Evolutionary conservation across 495 filamentous ascomycete species (phyloP).

Genomic region (Cudoniella acicularis): DNA sequence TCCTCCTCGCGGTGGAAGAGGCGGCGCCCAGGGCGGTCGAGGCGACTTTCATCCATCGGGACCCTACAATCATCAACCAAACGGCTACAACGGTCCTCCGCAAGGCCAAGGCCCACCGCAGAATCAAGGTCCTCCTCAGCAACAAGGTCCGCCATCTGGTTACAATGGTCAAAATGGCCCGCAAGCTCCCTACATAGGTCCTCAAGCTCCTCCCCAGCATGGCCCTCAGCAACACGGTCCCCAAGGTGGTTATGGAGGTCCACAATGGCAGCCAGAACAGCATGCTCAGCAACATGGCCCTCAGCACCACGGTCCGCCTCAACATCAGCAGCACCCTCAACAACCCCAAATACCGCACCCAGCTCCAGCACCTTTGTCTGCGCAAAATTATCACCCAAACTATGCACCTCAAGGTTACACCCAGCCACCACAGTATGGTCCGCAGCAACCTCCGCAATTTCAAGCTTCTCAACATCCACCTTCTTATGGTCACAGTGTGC

Average conservation of each 20-base stretch:
- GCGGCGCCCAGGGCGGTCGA: constrained; percentile 28
- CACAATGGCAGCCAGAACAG: constrained; percentile 18
- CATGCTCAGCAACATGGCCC: constrained; percentile 16
- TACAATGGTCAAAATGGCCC: constrained; percentile 21
- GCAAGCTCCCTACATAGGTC: constrained; percentile 22
- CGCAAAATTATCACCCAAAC: constrained; percentile 47
- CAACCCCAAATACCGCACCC: constrained; percentile 25
- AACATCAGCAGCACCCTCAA: constrained; percentile 29
- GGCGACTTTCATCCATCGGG: constrained; percentile 19
- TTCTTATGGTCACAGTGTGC: constrained; percentile 29
- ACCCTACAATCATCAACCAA: constrained; percentile 20
- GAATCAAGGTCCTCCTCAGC: constrained; percentile 22
- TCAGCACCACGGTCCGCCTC: constrained; percentile 32
- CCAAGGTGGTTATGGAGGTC: constrained; percentile 14
- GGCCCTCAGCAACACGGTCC: constrained; percentile 13
- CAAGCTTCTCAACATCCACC: constrained; percentile 21
- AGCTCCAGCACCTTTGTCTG: constrained; percentile 32
- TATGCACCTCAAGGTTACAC: constrained; percentile 47
- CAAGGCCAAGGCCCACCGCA: constrained; percentile 20
- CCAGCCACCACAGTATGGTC: constrained; percentile 28
- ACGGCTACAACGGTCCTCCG: constrained; percentile 20
- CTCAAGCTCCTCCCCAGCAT: constrained; percentile 24
- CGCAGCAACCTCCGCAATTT: constrained; percentile 31
- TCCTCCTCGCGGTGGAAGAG: constrained; percentile 33
- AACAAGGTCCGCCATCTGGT: constrained; percentile 13